phyloP scores from a whole-genome alignment of 441 rosid species.

The Erysimum cheiri region DNA sequence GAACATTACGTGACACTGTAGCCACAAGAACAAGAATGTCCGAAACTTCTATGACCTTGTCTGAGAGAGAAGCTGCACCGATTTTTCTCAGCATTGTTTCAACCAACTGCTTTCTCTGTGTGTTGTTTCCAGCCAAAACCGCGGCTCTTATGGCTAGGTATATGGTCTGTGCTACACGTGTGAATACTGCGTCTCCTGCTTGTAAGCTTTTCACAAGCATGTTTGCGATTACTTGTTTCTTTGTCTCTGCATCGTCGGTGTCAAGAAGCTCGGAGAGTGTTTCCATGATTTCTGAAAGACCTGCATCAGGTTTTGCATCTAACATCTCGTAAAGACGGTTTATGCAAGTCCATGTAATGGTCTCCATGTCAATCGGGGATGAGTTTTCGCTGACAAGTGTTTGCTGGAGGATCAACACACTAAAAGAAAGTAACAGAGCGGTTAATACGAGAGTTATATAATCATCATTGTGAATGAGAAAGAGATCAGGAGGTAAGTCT shows the following conservation, averaged over 20 bases:
- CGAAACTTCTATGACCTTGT: constrained; percentile 70
- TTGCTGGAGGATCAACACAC: constrained; percentile 88
- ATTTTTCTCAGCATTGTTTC: constrained; percentile 66
- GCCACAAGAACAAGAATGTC: constrained; percentile 68
- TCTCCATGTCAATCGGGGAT: constrained; percentile 63
- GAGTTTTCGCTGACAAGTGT: constrained; percentile 62
- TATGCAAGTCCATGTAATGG: constrained; percentile 47
- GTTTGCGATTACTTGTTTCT: constrained; percentile 70
- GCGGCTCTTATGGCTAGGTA: constrained; percentile 77
- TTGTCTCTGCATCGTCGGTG: constrained; percentile 42
- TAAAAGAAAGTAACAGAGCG: constrained; percentile 41
- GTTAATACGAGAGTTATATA: neutral
- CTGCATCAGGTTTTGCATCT: constrained; percentile 57
- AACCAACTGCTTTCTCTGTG: constrained; percentile 57
- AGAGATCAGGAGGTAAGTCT: neutral
- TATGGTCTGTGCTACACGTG: constrained; percentile 72
- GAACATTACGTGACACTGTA: constrained; percentile 63
- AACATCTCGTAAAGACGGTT: constrained; percentile 59
- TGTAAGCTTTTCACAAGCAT: constrained; percentile 90
- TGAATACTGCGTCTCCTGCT: constrained; percentile 86
- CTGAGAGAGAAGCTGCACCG: constrained; percentile 60
- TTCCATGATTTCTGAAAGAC: constrained; percentile 76
- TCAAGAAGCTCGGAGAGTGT: constrained; percentile 53
- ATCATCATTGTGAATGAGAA: neutral
- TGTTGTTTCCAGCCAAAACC: constrained; percentile 71